A percentile compares a stretch with the other conserved stretches of the same genome.
Evolutionary conservation across 768 basidiomycete genomes (phyloP).

Genomic region (Saitozyma podzolica): DNA sequence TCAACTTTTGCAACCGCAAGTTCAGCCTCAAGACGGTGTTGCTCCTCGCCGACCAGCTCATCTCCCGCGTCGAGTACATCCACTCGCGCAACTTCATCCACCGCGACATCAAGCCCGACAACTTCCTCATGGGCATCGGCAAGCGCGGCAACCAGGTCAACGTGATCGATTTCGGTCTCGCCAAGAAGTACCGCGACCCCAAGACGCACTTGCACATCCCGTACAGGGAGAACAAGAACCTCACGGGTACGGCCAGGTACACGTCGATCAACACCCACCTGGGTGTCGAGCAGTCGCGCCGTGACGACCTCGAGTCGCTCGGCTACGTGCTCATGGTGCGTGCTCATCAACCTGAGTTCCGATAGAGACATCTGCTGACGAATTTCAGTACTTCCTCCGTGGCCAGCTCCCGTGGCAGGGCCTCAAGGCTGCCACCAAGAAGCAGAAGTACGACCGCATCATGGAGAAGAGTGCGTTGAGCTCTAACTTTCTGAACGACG

Average conservation of each 20-base stretch:
- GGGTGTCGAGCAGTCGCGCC: conserved; percentile 94
- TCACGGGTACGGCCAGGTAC: conserved; percentile 98
- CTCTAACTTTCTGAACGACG: not conserved
- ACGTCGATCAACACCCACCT: conserved; percentile 99
- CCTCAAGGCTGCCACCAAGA: conserved; percentile 99
- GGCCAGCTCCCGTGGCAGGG: conserved; percentile 99
- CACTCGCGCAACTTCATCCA: conserved; percentile 93
- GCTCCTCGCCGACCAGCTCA: conserved; percentile 91
- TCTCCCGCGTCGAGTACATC: conserved; percentile 94
- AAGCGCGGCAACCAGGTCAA: conserved; percentile 99
- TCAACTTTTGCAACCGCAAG: conserved; percentile 69
- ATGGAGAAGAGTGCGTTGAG: conserved; percentile 83
- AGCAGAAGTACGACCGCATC: conserved; percentile 99
- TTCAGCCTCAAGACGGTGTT: conserved; percentile 94
- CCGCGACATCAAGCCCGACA: conserved; percentile 97
- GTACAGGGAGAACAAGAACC: conserved; percentile 99
- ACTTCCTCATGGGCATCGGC: conserved; percentile 99
- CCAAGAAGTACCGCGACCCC: conserved; percentile 99
- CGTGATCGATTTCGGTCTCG: conserved; percentile 70
- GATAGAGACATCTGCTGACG: conserved; percentile 6
- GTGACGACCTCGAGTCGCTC: conserved; percentile 96
- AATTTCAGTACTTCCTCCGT: conserved; percentile 80
- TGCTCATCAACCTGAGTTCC: not conserved
- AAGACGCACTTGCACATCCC: conserved; percentile 99
- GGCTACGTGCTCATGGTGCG: conserved; percentile 90